These are phyloP conservation scores for Lumnitzera littorea DNA, from an alignment of 345 rosid species.

Conservation along the genomic window DNA sequence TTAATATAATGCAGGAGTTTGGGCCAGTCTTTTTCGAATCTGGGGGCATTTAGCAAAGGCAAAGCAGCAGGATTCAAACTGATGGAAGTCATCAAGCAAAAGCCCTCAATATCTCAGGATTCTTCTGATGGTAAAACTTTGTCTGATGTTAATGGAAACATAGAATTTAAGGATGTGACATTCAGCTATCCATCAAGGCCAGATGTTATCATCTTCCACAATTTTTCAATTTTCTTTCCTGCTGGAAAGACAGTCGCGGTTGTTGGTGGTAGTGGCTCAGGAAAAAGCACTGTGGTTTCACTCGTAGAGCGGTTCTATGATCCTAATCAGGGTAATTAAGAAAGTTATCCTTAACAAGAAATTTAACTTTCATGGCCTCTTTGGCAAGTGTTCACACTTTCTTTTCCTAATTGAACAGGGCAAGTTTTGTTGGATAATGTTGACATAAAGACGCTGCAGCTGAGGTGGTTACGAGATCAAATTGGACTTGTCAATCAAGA, in stretches of 20 bases:
- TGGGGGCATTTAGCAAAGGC: conserved; percentile 98
- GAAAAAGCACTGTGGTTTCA: conserved; percentile 98
- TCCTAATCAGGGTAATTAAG: conserved; percentile 68
- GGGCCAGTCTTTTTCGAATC: conserved; percentile 98
- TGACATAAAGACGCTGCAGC: conserved; percentile 78
- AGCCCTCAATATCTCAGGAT: conserved; percentile 81
- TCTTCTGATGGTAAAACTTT: conserved; percentile 58
- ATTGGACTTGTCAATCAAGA: conserved; percentile 97
- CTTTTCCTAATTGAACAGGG: conserved; percentile 41
- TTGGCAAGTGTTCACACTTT: not conserved
- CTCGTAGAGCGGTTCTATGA: conserved; percentile 93
- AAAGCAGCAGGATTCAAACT: conserved; percentile 93
- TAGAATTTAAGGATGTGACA: conserved; percentile 84
- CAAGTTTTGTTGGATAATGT: conserved; percentile 82
- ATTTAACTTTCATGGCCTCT: too few relatives aligned
- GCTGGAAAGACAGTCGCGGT: conserved; percentile 97
- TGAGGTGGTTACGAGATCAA: conserved; percentile 87
- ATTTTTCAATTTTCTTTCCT: conserved; percentile 85
- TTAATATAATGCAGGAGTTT: conserved; percentile 57
- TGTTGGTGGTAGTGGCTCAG: conserved; percentile 98
- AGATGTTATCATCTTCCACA: conserved; percentile 79
- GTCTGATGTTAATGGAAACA: conserved; percentile 74
- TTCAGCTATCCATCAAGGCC: conserved; percentile 99
- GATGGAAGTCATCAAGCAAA: conserved; percentile 94
- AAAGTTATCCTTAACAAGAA: not conserved